Evolutionary conservation across 1,284 basidiomycete genomes (phyloP).

Genomic region (Rhodotorula sp.): DNA sequence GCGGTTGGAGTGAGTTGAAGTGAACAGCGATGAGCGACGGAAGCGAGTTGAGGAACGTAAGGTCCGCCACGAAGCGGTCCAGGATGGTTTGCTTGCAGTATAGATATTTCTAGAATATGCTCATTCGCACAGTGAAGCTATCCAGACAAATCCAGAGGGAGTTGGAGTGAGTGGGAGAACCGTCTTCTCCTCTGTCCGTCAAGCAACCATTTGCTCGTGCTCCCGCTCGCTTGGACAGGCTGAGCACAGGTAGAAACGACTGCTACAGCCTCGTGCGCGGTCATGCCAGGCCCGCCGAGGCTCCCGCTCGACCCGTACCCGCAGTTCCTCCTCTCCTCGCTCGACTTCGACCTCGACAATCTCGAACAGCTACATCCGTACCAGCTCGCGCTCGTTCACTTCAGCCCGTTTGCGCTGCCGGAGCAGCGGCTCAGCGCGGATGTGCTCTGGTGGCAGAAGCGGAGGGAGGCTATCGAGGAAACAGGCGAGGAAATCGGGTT

Average conservation of each 20-base stretch:
- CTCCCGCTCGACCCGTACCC: conserved; percentile 7
- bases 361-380: background rate
- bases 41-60: background rate
- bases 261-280: no score
- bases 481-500: background rate
- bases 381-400: conserved; percentile 14
- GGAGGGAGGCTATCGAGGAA: background rate
- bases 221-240: background rate
- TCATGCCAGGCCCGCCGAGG: background rate
- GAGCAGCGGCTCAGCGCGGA: background rate
- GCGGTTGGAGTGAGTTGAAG: background rate
- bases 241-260: background rate
- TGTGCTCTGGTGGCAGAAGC: background rate
- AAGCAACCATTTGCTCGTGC: no score
- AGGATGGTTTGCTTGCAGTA: no score
- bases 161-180: background rate
- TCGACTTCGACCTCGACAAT: conserved; percentile 1
- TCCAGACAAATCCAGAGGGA: no score
- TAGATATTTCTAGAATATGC: no score
- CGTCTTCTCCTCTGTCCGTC: no score
- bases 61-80: background rate
- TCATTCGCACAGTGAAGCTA: no score
- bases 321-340: background rate
- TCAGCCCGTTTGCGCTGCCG: background rate
- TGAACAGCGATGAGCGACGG: background rate